Conservation (phyloP, 805 yeast genomes). For the Yamadazyma olivae region DNA sequence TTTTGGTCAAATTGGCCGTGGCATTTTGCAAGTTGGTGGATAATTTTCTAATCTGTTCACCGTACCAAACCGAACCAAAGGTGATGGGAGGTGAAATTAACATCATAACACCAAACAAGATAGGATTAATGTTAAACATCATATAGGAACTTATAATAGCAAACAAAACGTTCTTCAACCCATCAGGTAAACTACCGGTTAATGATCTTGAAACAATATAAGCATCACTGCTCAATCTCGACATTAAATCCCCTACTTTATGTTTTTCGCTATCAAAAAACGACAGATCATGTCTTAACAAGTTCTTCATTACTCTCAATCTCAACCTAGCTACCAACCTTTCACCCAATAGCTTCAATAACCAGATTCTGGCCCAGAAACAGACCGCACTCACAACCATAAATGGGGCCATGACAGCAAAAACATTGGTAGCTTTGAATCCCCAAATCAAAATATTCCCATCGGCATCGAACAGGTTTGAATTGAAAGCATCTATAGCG, state of each 20-base stretch:
- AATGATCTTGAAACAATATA: conserved; percentile 44
- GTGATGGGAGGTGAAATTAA: conserved; percentile 45
- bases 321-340: conserved; percentile 42
- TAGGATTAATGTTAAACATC: conserved; percentile 43
- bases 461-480: conserved; percentile 30
- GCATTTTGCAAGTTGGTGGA: conserved; percentile 43
- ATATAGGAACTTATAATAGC: conserved; percentile 41
- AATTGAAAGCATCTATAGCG: conserved; percentile 40
- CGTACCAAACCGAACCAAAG: conserved; percentile 44
- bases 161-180: conserved; percentile 40
- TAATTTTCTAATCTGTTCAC: conserved; percentile 39
- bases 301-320: conserved; percentile 38
- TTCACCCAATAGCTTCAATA: conserved; percentile 38
- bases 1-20: conserved; percentile 43
- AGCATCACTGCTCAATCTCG: conserved; percentile 44
- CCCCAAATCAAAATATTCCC: conserved; percentile 44
- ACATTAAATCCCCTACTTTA: conserved; percentile 45
- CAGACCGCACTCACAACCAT: conserved; percentile 41
- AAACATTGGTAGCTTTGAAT: conserved; percentile 39
- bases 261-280: conserved; percentile 43
- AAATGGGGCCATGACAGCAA: conserved; percentile 42
- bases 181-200: conserved; percentile 43
- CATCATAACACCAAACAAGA: conserved; percentile 41
- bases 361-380: conserved; percentile 48
- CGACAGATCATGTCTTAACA: conserved; percentile 39